Percentiles rank a stretch among this genome's conserved stretches.
phyloP scores from a whole-genome alignment of 441 rosid genomes.

The Croton setiger region DNA sequence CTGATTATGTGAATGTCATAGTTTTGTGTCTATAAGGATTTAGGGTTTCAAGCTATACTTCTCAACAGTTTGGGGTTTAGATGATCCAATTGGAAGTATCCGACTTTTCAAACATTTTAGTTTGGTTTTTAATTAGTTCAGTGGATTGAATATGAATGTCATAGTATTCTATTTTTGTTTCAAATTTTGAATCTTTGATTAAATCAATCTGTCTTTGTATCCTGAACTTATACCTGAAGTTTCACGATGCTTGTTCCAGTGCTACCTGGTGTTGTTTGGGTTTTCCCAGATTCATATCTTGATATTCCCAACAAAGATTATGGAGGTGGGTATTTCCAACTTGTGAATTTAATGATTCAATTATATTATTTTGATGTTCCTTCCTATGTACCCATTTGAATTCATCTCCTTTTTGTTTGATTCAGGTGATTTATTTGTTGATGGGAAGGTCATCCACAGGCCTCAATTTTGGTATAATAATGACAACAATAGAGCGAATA shows the following conservation, averaged over 20 bases:
- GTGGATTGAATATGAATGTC: background rate
- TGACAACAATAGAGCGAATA: conserved; percentile 31
- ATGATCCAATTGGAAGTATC: background rate
- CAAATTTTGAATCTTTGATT: conserved; percentile 7
- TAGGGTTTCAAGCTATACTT: conserved; percentile 12
- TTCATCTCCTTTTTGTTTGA: conserved; percentile 15
- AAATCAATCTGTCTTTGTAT: background rate
- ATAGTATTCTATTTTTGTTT: background rate
- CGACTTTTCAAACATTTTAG: background rate
- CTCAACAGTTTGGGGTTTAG: background rate
- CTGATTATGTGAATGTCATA: background rate
- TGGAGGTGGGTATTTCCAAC: conserved; percentile 55
- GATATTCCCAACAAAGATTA: conserved; percentile 97
- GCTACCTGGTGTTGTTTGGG: conserved; percentile 90
- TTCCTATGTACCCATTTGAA: background rate
- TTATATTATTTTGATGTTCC: background rate
- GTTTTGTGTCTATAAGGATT: conserved; percentile 6
- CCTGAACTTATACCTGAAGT: background rate
- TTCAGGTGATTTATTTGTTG: conserved; percentile 74
- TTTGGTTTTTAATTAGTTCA: background rate
- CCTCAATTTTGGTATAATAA: conserved; percentile 55
- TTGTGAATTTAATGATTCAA: background rate
- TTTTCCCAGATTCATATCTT: conserved; percentile 88
- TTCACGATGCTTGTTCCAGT: conserved; percentile 29
- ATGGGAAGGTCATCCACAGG: conserved; percentile 88